Evolutionary conservation across 441 rosid species (phyloP), one percentile per base, ranked within the genome.

Genomic region (Bruguiera hainesii): DNA sequence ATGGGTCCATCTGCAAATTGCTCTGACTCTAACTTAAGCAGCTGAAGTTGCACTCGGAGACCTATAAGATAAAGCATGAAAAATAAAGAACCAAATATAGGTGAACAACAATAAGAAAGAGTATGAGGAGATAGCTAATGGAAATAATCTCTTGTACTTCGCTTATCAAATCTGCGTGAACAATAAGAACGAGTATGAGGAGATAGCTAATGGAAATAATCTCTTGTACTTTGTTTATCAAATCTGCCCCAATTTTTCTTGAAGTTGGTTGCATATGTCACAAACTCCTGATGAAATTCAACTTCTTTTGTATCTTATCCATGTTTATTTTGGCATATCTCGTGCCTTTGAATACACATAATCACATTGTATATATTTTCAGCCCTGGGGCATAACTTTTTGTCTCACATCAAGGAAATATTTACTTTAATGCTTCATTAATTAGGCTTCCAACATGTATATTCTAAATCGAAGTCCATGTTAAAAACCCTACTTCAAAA

Each of bases 1-100:
- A 84, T 78, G 60, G 74, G 73, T 63, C 89, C 90, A 74, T 88
- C 98, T 7, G 67, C 76, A 53, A 87, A 86, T 63, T 84, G 64
- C 62, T 86, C 89, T 25, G 97, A 88, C 76, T 88, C 97, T 60
- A 81, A 78, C 72, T 89, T 96, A 39, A 96, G 94, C n/a, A 93
- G 88, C 69, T 93, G 88, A 69, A 96, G 96, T 81, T 93, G 99
- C 95, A 82, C 80, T 64, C 98, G 82, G 55, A 96, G 98, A 57
- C 98, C 99, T 96, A 51, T 33, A 21, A 3, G 58, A 57, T 28
- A 28, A 35, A 69, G 9, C 20, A 8, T 9, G 33, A 5, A 61
- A 51, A 13, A 5, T 11, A 13, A 0, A 39, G 8, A 61, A 10
- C 15, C 25, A 53, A 42, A 13, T 53, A 21, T 1, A 19, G 19